Evolutionary conservation across 768 basidiomycete genomes (phyloP).

Genomic region (Auriscalpium orientale): DNA sequence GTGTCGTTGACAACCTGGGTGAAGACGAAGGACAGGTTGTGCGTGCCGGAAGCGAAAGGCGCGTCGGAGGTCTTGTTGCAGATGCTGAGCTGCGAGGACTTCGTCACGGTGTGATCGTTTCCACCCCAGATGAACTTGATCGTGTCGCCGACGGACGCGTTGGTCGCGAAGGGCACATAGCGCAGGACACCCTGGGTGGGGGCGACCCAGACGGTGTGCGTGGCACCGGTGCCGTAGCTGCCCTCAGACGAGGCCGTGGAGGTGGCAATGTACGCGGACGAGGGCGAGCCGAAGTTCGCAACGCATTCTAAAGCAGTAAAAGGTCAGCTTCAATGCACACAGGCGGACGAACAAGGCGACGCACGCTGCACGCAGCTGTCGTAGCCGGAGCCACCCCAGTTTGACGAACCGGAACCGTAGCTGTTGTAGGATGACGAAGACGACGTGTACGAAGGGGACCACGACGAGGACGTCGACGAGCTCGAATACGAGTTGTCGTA

Average conservation of each 20-base stretch:
- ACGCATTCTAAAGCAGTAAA: constrained; percentile 46
- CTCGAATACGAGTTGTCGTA: constrained; percentile 3
- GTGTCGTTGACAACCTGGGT: constrained; percentile 68
- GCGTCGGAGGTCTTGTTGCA: constrained; percentile 65
- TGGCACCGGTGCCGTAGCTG: constrained; percentile 42
- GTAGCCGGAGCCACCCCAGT: constrained; percentile 52
- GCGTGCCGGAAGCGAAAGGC: constrained; percentile 59
- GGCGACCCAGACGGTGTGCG: constrained; percentile 73
- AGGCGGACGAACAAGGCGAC: constrained; percentile 17
- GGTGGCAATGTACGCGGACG: constrained; percentile 23
- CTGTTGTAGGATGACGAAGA: constrained; percentile 21
- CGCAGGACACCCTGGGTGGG: constrained; percentile 70
- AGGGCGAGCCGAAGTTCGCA: constrained; percentile 43
- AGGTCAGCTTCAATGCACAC: not conserved
- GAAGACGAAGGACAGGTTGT: constrained; percentile 60
- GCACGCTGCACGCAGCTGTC: constrained; percentile 64
- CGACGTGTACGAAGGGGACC: too few species aligned
- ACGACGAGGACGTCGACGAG: constrained; percentile 6
- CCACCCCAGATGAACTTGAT: constrained; percentile 73
- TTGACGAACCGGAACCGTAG: constrained; percentile 57
- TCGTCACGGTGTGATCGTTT: constrained; percentile 78
- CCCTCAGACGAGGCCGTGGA: constrained; percentile 18
- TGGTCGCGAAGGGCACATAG: constrained; percentile 67
- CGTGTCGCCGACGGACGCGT: constrained; percentile 72
- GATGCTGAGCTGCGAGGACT: constrained; percentile 54